These are phyloP conservation scores for Panicum hallii DNA, from an alignment of 202 grass and related monocot species.

Conservation along the genomic window DNA sequence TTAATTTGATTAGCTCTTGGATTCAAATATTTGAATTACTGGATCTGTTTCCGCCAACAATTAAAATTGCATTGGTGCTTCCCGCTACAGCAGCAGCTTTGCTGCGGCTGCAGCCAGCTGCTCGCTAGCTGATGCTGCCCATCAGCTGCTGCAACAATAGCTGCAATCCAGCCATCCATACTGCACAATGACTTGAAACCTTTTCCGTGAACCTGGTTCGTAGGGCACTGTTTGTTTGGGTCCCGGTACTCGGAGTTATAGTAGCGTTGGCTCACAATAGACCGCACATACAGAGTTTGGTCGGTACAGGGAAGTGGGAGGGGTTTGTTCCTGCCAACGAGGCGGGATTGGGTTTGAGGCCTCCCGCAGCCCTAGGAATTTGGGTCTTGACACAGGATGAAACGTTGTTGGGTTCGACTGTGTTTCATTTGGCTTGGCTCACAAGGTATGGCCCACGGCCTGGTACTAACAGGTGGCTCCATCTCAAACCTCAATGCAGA, in stretches of 20 bases:
- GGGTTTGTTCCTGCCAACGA: slow-evolving; percentile 43
- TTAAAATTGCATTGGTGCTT: no score
- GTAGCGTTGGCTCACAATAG: neutral
- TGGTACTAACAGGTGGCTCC: no score
- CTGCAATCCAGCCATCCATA: neutral
- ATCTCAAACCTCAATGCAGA: no score
- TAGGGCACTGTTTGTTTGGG: rapidly evolving
- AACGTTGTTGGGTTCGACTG: neutral
- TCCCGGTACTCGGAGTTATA: no score
- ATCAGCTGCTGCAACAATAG: no score
- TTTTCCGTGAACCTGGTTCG: neutral
- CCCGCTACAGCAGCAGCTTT: no score
- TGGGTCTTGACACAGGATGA: neutral
- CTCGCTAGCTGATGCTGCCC: no score
- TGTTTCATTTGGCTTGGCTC: neutral
- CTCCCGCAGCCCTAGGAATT: slow-evolving; percentile 23
- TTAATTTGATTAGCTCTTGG: no score
- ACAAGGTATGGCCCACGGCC: no score
- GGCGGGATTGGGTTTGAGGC: slow-evolving; percentile 11
- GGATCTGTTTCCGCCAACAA: no score
- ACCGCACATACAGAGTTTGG: neutral
- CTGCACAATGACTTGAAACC: neutral
- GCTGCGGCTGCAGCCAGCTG: no score
- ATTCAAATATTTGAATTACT: no score
- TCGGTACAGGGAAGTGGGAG: neutral